These are phyloP conservation scores for thale cress (Arabidopsis thaliana) DNA, from an alignment of 345 rosid species.

Conservation along the genomic window TAIR10.1 NC_003071.7:11979001-11979500, in stretches of 20 bases:
- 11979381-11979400: slow-evolving; percentile 38
- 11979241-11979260: slow-evolving; percentile 79
- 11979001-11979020: slow-evolving; percentile 63
- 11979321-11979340: not conserved
- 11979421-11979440: slow-evolving; percentile 56
- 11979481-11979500: slow-evolving; percentile 45
- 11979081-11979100: slow-evolving; percentile 90
- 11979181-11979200: slow-evolving; percentile 91
- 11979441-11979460: slow-evolving; percentile 64
- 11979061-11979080: slow-evolving; percentile 92
- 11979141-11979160: slow-evolving; percentile 58
- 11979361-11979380: slow-evolving; percentile 52
- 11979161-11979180: slow-evolving; percentile 91
- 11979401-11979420: slow-evolving; percentile 21
- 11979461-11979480: slow-evolving; percentile 47
- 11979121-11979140: slow-evolving; percentile 66
- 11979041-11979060: slow-evolving; percentile 96
- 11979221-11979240: slow-evolving; percentile 73
- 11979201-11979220: slow-evolving; percentile 81
- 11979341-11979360: not conserved
- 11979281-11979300: not conserved
- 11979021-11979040: slow-evolving; percentile 76
- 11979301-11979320: not conserved
- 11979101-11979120: slow-evolving; percentile 86
- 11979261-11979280: slow-evolving; percentile 63